These are phyloP conservation scores for Diaporthe caulivora DNA, from an alignment of 2,329 filamentous ascomycete genomes.

Conservation along the genomic window DNA sequence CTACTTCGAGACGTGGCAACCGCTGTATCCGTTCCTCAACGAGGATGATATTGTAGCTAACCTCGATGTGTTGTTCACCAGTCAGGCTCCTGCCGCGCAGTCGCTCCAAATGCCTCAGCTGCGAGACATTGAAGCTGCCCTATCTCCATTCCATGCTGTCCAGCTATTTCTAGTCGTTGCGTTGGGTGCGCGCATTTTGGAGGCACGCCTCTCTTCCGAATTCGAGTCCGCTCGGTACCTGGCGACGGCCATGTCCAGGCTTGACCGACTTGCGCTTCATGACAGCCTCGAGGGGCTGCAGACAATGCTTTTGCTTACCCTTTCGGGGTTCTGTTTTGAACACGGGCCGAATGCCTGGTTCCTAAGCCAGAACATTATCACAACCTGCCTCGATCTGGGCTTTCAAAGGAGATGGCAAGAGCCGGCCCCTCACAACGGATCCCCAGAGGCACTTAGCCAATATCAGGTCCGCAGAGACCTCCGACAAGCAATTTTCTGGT, in stretches of 20 bases:
- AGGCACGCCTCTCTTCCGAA: constrained; percentile 40
- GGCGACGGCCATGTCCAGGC: constrained; percentile 43
- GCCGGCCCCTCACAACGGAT: constrained; percentile 14
- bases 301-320: constrained; percentile 43
- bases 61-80: constrained; percentile 42
- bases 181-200: constrained; percentile 43
- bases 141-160: constrained; percentile 39
- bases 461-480: constrained; percentile 38
- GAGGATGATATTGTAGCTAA: constrained; percentile 43
- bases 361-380: constrained; percentile 45
- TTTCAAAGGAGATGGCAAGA: constrained; percentile 44
- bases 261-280: constrained; percentile 43
- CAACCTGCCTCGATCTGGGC: constrained; percentile 46
- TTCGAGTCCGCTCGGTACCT: constrained; percentile 46
- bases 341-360: constrained; percentile 45
- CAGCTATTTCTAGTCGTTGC: constrained; percentile 46
- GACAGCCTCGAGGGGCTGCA: constrained; percentile 45
- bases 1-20: constrained; percentile 46
- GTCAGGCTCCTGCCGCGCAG: constrained; percentile 40
- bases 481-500: constrained; percentile 46
- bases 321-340: constrained; percentile 43
- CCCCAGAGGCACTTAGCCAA: constrained; percentile 14
- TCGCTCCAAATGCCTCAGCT: constrained; percentile 43
- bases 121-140: constrained; percentile 37
- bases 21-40: constrained; percentile 47